Evolutionary conservation across 2,329 filamentous ascomycete genomes (phyloP).

Genomic region (Trichophyton verrucosum): DNA sequence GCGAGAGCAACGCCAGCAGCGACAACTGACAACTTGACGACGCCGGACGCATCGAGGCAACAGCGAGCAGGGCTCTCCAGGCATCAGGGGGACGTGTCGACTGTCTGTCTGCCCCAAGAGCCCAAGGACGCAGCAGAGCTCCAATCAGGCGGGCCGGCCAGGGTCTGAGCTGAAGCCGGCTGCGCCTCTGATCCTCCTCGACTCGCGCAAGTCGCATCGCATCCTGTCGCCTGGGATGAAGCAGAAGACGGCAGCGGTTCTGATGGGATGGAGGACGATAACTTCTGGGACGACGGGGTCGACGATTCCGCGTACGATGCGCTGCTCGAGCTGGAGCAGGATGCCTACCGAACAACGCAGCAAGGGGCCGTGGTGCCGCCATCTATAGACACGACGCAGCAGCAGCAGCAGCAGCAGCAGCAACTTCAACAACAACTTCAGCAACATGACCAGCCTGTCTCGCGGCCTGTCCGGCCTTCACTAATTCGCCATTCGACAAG

Average conservation of each 20-base stretch:
- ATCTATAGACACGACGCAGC: neutral
- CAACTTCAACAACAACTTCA: too few species aligned
- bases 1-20: too few species aligned
- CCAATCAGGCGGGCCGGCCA: neutral
- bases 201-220: neutral
- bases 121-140: neutral
- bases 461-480: neutral
- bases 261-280: conserved; percentile 25
- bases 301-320: conserved; percentile 33
- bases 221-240: neutral
- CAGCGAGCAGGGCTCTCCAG: neutral
- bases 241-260: neutral
- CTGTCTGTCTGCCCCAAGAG: neutral
- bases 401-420: too few species aligned
- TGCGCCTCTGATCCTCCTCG: neutral
- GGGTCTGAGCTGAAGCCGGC: neutral
- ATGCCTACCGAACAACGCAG: conserved; percentile 35
- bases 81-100: neutral
- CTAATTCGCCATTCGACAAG: conserved; percentile 4
- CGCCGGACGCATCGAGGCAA: neutral
- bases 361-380: conserved; percentile 13
- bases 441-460: neutral
- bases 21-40: neutral
- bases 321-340: conserved; percentile 34
- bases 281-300: conserved; percentile 37